phyloP scores from a whole-genome alignment of 1,284 basidiomycete genomes.

The Puccinia horiana region DNA sequence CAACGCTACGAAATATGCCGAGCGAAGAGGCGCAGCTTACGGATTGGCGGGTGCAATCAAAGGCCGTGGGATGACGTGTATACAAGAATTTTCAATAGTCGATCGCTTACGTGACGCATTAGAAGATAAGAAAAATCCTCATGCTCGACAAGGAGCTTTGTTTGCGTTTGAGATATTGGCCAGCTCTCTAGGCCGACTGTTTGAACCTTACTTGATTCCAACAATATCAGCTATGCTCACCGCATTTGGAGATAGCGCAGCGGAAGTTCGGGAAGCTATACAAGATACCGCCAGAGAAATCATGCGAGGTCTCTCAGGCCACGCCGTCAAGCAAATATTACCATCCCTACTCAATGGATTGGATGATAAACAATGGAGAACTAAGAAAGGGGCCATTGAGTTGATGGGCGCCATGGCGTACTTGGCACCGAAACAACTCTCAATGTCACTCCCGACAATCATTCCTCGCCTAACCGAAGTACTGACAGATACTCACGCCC shows the following conservation, averaged over 20 bases:
- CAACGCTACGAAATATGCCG: conserved; percentile 80
- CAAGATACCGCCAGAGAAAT: conserved; percentile 89
- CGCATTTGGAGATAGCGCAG: conserved; percentile 83
- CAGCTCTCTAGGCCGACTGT: conserved; percentile 78
- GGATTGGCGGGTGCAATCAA: conserved; percentile 90
- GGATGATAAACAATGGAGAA: conserved; percentile 75
- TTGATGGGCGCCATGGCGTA: conserved; percentile 96
- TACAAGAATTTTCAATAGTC: conserved; percentile 82
- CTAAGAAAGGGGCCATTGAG: conserved; percentile 50
- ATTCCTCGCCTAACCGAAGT: conserved; percentile 93
- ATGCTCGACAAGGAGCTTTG: conserved; percentile 87
- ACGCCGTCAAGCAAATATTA: conserved; percentile 91
- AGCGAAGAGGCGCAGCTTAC: conserved; percentile 90
- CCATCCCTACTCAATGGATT: conserved; percentile 86
- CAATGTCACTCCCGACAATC: conserved; percentile 90
- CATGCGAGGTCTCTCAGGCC: conserved; percentile 73
- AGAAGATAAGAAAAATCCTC: conserved; percentile 85
- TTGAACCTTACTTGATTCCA: conserved; percentile 88
- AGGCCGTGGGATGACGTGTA: conserved; percentile 79
- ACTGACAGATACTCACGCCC: conserved; percentile 93
- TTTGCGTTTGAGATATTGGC: conserved; percentile 93
- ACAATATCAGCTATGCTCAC: conserved; percentile 82
- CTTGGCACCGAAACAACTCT: conserved; percentile 92
- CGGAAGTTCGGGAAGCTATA: conserved; percentile 91
- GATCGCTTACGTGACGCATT: conserved; percentile 72